Evolutionary conservation across 2,329 filamentous ascomycete species (phyloP).

Genomic region (Malbranchea zuffiana): DNA sequence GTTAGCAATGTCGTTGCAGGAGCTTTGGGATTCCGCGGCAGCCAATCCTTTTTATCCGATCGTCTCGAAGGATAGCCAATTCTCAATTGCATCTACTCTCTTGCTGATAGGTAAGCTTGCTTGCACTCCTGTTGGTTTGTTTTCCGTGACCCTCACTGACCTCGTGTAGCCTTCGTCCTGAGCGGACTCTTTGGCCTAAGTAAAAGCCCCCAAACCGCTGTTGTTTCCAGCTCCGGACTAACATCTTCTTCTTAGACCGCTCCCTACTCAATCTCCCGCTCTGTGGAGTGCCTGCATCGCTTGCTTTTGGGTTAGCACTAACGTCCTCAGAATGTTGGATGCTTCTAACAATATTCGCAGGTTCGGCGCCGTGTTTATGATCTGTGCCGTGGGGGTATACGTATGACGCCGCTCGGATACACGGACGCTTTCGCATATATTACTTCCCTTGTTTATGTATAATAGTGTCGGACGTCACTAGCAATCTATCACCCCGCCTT

Average conservation of each 20-base stretch:
- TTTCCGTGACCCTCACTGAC: conserved; percentile 1
- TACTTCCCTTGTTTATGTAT: conserved; percentile 23
- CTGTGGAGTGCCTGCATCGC: conserved; percentile 73
- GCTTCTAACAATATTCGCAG: conserved; percentile 39
- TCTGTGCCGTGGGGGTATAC: conserved; percentile 97
- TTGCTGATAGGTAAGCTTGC: conserved; percentile 50
- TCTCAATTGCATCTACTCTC: conserved; percentile 66
- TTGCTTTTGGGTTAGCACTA: conserved; percentile 69
- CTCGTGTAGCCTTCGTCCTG: conserved; percentile 48
- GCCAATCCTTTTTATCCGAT: conserved; percentile 72
- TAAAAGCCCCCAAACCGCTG: conserved; percentile 36
- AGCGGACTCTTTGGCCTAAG: conserved; percentile 77
- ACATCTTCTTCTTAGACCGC: conserved; percentile 57
- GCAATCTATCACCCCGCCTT: not conserved
- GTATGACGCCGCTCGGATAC: conserved; percentile 46
- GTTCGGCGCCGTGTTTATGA: conserved; percentile 94
- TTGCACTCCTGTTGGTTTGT: no score
- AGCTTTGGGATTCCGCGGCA: conserved; percentile 88
- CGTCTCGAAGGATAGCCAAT: conserved; percentile 73
- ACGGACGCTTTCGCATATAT: not conserved
- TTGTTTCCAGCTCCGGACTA: conserved; percentile 6
- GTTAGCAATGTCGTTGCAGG: conserved; percentile 54
- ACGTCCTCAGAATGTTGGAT: conserved; percentile 8
- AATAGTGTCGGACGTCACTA: conserved; percentile 21
- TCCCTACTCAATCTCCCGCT: conserved; percentile 65